A percentile compares a stretch with the other conserved stretches of the same genome.
Conservation (phyloP, 139 green algal genomes). For the Asterochloris erici region DNA sequence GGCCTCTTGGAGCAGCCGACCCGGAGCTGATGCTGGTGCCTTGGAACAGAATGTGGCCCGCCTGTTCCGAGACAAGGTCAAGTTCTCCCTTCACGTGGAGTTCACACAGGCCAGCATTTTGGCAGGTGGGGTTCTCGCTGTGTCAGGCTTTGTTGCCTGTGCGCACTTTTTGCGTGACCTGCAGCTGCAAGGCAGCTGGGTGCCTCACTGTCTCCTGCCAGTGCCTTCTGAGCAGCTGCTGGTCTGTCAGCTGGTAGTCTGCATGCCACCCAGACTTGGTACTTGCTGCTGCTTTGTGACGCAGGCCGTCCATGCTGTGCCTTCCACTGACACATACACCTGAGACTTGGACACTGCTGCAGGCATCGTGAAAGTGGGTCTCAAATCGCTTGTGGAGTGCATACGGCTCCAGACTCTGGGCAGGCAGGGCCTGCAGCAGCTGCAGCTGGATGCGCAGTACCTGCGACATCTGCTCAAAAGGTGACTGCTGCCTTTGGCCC, state of each 20-base stretch:
- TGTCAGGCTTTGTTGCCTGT: too few relatives aligned
- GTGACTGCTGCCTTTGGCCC: neutral
- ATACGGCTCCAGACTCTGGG: slow-evolving; percentile 52
- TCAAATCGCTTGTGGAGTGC: slow-evolving; percentile 68
- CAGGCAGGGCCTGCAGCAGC: slow-evolving; percentile 69
- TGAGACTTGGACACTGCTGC: neutral
- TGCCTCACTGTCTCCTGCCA: too few relatives aligned
- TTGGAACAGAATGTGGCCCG: slow-evolving; percentile 69
- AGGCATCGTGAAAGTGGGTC: slow-evolving; percentile 43
- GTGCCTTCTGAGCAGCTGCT: too few relatives aligned
- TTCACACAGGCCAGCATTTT: slow-evolving; percentile 53
- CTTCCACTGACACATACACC: too few relatives aligned
- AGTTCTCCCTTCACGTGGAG: slow-evolving; percentile 28
- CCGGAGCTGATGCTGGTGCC: slow-evolving; percentile 29
- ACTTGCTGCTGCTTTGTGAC: too few relatives aligned
- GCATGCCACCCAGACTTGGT: too few relatives aligned
- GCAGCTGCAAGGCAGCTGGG: too few relatives aligned
- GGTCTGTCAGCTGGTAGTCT: too few relatives aligned
- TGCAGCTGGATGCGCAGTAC: slow-evolving; percentile 81
- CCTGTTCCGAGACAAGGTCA: slow-evolving; percentile 60
- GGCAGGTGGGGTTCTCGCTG: slow-evolving; percentile 13
- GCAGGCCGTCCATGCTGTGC: too few relatives aligned
- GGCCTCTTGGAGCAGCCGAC: too few relatives aligned
- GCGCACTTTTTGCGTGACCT: too few relatives aligned
- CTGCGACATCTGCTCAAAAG: slow-evolving; percentile 54